Evolutionary conservation across 345 rosid genomes (phyloP).

Genomic region (Acer saccharum): DNA sequence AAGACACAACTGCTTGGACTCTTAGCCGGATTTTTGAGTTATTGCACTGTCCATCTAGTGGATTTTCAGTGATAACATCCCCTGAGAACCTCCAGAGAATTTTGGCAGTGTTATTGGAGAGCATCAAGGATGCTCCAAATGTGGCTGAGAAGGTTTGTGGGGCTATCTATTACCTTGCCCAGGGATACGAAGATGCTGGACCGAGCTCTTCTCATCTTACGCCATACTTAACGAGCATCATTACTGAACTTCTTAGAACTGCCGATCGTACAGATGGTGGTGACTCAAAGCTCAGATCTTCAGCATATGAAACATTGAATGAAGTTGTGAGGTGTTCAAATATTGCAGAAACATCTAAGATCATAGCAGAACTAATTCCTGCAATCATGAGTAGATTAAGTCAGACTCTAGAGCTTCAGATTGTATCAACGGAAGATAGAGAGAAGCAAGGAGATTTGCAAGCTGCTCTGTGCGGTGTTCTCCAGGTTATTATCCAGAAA

Average conservation of each 20-base stretch:
- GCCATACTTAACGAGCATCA: constrained; percentile 67
- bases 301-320: constrained; percentile 89
- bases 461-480: constrained; percentile 88
- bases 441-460: constrained; percentile 94
- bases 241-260: constrained; percentile 60
- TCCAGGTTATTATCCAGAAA: constrained; percentile 95
- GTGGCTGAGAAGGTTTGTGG: constrained; percentile 96
- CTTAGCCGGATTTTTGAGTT: constrained; percentile 90
- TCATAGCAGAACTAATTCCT: constrained; percentile 74
- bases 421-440: constrained; percentile 73
- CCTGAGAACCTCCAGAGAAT: constrained; percentile 65
- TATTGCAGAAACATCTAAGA: constrained; percentile 58
- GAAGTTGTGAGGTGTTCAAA: constrained; percentile 89
- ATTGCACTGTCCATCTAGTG: constrained; percentile 71
- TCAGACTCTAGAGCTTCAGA: constrained; percentile 74
- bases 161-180: constrained; percentile 90
- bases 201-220: constrained; percentile 65
- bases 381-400: constrained; percentile 71
- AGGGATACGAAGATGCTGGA: constrained; percentile 86
- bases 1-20: constrained; percentile 97
- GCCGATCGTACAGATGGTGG: constrained; percentile 73
- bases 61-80: constrained; percentile 61
- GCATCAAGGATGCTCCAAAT: constrained; percentile 77
- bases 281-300: constrained; percentile 74
- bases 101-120: constrained; percentile 65